Base-by-base conservation (phyloP, 768 basidiomycete species). In the Tylopilus vinaceipallidus region DNA sequence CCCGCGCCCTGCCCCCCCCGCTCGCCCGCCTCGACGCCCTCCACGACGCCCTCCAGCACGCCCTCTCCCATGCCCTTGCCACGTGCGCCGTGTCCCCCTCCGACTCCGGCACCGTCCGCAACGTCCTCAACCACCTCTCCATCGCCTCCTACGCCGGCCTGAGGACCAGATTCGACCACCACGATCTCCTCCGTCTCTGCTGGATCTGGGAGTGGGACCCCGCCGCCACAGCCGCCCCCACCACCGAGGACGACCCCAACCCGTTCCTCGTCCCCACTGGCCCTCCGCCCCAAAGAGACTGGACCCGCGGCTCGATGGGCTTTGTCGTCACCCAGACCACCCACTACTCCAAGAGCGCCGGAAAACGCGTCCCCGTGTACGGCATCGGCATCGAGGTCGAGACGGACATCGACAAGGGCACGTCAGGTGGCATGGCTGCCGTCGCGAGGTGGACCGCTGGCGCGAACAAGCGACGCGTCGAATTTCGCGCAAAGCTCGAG, bases 151-250 rank as follows among this genome's bases (percentile, higher is more conserved):
- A 89, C 64, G 62, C 80, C 29, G 88, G 87, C 9, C 70, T 91
- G 36, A 71, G 78, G 2, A 76, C 82, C 4, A 78, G 80, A 47
- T 83, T 89, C 55, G 76, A 78, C 27, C 54, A 82, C n/a, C 79
- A 84, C 42, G 90, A 91, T 59, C 72, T 92, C 39, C 80, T 74
- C 49, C 76, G 86, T 50, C 76, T 93, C 17, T 91, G 90, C 68
- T 92, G 91, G 90, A 52, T 92, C 14, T 91, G 91, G 88, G 91
- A 92, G 64, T 93, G 91, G 91, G 83, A 90, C 60, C 77, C 78
- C 6, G 66, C 77, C 37, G 53, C 72, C 6, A 72, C 76, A 3
- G 42, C 49, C 8, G 17, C 29, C 35, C 49, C 61, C 2, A 2
- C 40, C 20, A n/a, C 54, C 13, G 63, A 72, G 6, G 80, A 81